Percentiles rank a stretch among this genome's conserved stretches.
Conservation (phyloP, 441 rosid genomes). For the Hypseocharis bilobata region DNA sequence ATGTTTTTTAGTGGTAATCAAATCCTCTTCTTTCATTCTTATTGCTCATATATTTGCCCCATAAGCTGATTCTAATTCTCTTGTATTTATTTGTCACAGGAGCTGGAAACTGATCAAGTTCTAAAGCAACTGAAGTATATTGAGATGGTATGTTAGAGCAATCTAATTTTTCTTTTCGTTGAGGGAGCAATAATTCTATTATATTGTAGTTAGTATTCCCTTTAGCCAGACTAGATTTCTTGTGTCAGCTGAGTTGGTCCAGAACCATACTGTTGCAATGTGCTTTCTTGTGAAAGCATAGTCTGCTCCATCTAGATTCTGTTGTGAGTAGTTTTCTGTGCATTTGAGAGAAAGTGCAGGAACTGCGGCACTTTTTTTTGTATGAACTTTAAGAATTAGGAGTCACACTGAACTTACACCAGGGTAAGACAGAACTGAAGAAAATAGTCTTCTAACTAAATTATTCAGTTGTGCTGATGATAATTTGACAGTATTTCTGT, state of each 20-base stretch:
- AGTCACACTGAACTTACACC: no score
- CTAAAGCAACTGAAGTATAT: slow-evolving; percentile 65
- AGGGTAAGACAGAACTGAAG: no score
- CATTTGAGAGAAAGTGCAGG: no score
- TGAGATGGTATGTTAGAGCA: slow-evolving; percentile 41
- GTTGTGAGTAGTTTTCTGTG: no score
- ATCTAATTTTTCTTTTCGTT: slow-evolving; percentile 5
- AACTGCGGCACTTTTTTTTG: no score
- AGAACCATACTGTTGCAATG: neutral
- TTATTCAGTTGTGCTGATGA: no score
- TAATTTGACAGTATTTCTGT: no score
- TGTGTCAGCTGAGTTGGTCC: neutral
- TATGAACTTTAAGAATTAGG: no score
- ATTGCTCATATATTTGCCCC: neutral
- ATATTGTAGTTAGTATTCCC: neutral
- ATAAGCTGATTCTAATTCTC: neutral
- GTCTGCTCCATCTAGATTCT: neutral
- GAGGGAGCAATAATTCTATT: neutral
- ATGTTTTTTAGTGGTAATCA: no score
- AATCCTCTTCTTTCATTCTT: neutral
- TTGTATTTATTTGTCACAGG: slow-evolving; percentile 33
- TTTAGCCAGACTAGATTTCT: neutral
- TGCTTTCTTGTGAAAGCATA: neutral
- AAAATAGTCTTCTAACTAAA: no score
- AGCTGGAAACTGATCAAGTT: slow-evolving; percentile 64